These are phyloP conservation scores for Zopfochytrium polystomum DNA, from an alignment of 371 early-diverging fungal species.

Conservation along the genomic window DNA sequence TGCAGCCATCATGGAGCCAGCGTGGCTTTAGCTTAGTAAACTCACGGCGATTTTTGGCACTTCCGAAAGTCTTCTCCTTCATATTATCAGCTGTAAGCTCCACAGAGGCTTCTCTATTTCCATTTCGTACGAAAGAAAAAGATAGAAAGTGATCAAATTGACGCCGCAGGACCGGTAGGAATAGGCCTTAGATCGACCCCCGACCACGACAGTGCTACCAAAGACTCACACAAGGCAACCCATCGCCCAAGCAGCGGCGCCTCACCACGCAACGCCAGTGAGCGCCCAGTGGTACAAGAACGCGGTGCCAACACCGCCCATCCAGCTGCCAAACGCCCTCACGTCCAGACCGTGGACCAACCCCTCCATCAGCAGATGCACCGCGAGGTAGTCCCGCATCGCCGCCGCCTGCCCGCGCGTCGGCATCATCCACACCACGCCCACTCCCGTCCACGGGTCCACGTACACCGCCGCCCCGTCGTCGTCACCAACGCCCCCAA, in stretches of 20 bases:
- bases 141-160: too few species aligned
- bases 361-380: slow-evolving; percentile 10
- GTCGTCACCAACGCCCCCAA: slow-evolving; percentile 12
- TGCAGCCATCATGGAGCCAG: too few species aligned
- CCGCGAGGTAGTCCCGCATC: slow-evolving; percentile 13
- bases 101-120: slow-evolving; percentile 1
- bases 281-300: slow-evolving; percentile 13
- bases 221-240: background rate
- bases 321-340: slow-evolving; percentile 6
- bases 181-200: background rate
- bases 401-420: background rate
- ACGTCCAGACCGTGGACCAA: slow-evolving; percentile 4
- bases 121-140: slow-evolving; percentile 1
- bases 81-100: too few species aligned
- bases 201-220: background rate
- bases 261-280: too few species aligned
- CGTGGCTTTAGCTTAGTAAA: too few species aligned
- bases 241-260: too few species aligned
- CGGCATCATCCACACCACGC: too few species aligned
- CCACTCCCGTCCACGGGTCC: too few species aligned
- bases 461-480: background rate
- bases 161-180: background rate
- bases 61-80: too few species aligned
- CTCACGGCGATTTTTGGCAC: too few species aligned
- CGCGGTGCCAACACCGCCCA: slow-evolving; percentile 7